Evolutionary conservation across 1,284 basidiomycete genomes (phyloP), one percentile per base, ranked within the genome.

Genomic region (Cystobasidium slooffiae): DNA sequence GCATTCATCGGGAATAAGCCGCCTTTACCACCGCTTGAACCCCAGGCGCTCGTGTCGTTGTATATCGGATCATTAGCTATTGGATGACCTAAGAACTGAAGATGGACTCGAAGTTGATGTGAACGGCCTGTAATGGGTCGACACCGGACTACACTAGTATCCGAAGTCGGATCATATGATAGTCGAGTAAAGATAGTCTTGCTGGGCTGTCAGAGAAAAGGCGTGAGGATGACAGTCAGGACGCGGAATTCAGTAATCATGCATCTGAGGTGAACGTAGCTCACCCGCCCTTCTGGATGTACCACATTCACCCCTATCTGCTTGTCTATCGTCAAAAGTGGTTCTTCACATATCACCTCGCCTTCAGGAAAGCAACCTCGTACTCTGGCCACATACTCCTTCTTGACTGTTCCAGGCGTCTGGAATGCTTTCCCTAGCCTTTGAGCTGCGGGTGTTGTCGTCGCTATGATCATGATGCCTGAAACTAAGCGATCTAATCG

Each of bases 31-130:
- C 91, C 82, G 6, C 86, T 86, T 20, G 85, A 82, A 37, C 93
- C 93, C 94, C 94, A 97, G 47, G 96, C 93, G 39, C 86, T 86
- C 22, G 85, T 82, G 75, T 90, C 89, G 14, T 90, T 89, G 81
- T 96, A 96, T 0, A 95, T 86, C 1, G 92, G 90, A 80, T 96
- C 94, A 80, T 97, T 96, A 31, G 93, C 91, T 77, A 99, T 95
- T 0, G 97, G 91, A 80, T 93, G 85, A 0, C 97, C 97, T 62
- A 99, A 88, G 81, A 87, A 98, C 83, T 99, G 97, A 1, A 98
- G 87, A 81, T 99, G 97, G 0, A 99, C 96, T 58, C 96, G 88
- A 74, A 97, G 91, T 83, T 97, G 94, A 83, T 97, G 94, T 12
- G 70, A 65, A 20, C 70, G 51, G n/a, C 70, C 70, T 37, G 70